Evolutionary conservation across 306 rosid genomes (phyloP).

Genomic region (Morella rubra): DNA sequence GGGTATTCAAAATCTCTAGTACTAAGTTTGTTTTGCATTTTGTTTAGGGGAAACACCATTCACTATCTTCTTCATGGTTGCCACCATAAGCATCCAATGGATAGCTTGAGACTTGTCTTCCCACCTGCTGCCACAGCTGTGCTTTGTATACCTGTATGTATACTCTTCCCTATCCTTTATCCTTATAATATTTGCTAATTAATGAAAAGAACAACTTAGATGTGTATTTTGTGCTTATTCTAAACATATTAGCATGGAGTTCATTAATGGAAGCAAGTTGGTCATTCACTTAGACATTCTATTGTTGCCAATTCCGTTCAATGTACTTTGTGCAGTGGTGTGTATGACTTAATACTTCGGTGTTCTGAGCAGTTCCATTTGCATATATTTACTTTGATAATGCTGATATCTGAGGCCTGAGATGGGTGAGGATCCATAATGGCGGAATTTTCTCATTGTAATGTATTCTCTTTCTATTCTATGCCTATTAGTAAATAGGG

Average conservation of each 20-base stretch:
- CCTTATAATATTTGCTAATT: no score
- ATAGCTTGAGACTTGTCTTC: constrained; percentile 90
- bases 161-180: constrained; percentile 6
- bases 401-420: not conserved
- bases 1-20: constrained; percentile 10
- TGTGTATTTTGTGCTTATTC: not conserved
- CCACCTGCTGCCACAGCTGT: constrained; percentile 92
- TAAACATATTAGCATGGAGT: not conserved
- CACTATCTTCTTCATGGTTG: constrained; percentile 98
- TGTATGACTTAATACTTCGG: not conserved
- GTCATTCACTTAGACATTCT: not conserved
- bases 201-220: not conserved
- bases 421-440: not conserved
- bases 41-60: constrained; percentile 73
- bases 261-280: not conserved
- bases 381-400: not conserved
- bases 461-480: no score
- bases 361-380: not conserved
- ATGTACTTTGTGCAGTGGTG: not conserved
- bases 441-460: not conserved
- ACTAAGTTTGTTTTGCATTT: not conserved
- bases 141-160: constrained; percentile 65
- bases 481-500: no score
- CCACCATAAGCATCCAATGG: constrained; percentile 99
- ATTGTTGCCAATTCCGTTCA: not conserved